Base-by-base conservation (phyloP, 441 rosid genomes). In the Cnidoscolus chayamansa region DNA sequence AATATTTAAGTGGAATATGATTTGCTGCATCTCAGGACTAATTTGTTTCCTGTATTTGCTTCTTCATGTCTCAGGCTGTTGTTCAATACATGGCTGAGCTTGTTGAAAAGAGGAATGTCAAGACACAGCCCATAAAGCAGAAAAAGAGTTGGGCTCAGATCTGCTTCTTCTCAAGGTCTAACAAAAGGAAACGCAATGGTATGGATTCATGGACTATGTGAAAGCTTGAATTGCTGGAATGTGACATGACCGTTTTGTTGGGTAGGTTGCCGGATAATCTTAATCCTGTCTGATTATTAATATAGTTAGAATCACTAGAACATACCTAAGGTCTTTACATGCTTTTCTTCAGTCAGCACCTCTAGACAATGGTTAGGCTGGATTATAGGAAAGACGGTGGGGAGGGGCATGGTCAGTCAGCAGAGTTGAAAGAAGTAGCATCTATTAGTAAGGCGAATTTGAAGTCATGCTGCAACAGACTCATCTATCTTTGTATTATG, bases 81-180 rank as follows among this genome's bases (percentile, higher is more conserved):
- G 92, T 95, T 63, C 90, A 81, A 65, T 95, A 84, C 84, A 95
- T 95, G 94, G 83, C 78, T 67, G 93, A 92, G 47, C 86, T 90
- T 43, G 82, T 84, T 43, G 92, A 84, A 71, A 87, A 85, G 71
- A 87, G 86, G 77, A 82, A 84, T 63, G 80, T 76, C 37, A 90
- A 85, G 75, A 68, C 84, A 61, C 89, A 81, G 74, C 87, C 81
- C 0, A 63, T 56, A 72, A 95, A 87, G 81, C 92, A 83, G 86
- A 91, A 85, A 72, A 95, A 88, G 87, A 83, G 88, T 73, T 95
- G 92, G 93, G 81, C 90, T 70, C 88, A 83, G 70, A 89, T 86
- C 7, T 89, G 92, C 71, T 92, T 86, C 82, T 89, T 89, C 79
- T 89, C 97, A 16, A 89, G 81, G 78, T 86, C 98, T 67, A 90